Evolutionary conservation across 768 basidiomycete species (phyloP).

Genomic region (Boletus rufocinnamomeus): DNA sequence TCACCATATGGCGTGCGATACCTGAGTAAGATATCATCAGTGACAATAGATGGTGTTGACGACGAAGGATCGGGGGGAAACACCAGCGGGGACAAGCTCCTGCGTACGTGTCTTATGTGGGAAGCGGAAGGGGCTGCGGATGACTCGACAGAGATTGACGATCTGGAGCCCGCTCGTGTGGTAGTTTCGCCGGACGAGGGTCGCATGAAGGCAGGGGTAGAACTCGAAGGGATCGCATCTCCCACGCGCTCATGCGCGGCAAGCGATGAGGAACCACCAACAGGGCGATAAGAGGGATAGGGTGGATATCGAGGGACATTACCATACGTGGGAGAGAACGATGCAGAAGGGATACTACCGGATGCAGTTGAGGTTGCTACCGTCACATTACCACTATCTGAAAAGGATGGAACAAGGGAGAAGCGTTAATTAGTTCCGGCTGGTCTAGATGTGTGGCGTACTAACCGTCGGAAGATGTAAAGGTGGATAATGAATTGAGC

Average conservation of each 20-base stretch:
- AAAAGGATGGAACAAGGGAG: slow-evolving; percentile 9
- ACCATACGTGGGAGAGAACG: slow-evolving; percentile 25
- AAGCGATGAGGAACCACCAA: slow-evolving; percentile 15
- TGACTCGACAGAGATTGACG: slow-evolving; percentile 14
- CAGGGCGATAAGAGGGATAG: slow-evolving; percentile 28
- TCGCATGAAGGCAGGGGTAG: slow-evolving; percentile 23
- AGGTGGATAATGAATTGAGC: slow-evolving; percentile 20
- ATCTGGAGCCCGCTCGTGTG: slow-evolving; percentile 12
- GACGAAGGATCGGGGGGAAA: slow-evolving; percentile 22
- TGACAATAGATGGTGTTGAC: slow-evolving; percentile 11
- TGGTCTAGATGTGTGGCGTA: slow-evolving; percentile 14
- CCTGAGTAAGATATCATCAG: slow-evolving; percentile 22
- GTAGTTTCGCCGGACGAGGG: slow-evolving; percentile 15
- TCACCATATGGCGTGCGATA: slow-evolving; percentile 11
- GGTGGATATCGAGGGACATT: slow-evolving; percentile 25
- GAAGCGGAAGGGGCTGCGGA: slow-evolving; percentile 9
- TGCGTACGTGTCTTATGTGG: slow-evolving; percentile 19
- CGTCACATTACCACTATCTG: slow-evolving; percentile 14
- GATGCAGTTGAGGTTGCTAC: slow-evolving; percentile 15
- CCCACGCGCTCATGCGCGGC: slow-evolving; percentile 21
- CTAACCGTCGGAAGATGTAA: slow-evolving; percentile 26
- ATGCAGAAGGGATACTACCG: slow-evolving; percentile 18
- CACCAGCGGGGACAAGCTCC: slow-evolving; percentile 30
- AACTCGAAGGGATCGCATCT: slow-evolving; percentile 4
- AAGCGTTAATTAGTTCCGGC: slow-evolving; percentile 9